Conservation (phyloP, 768 basidiomycete genomes). For the Pleurotus eryngii region DNA sequence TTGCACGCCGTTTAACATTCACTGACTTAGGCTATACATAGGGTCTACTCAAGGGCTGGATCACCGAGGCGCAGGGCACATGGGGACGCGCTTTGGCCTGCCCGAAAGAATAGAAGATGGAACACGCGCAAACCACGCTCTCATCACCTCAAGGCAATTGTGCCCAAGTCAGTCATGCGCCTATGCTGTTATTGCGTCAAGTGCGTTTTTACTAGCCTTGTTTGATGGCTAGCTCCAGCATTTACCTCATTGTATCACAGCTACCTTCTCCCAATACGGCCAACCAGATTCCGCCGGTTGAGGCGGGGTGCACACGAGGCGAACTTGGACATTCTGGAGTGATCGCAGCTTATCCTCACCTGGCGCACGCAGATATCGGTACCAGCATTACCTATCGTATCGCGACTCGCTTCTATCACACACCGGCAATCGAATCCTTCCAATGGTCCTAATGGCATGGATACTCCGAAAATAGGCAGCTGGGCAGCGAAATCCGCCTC, state of each 20-base stretch:
- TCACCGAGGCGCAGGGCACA: background rate
- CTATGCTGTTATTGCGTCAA: background rate
- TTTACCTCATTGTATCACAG: slow-evolving; percentile 5
- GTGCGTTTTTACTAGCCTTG: background rate
- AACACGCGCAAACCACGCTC: slow-evolving; percentile 3
- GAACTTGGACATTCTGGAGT: background rate
- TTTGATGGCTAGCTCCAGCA: slow-evolving; percentile 2
- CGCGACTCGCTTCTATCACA: background rate
- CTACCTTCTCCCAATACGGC: background rate
- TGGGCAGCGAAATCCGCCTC: background rate
- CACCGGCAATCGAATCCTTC: background rate
- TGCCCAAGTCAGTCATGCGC: background rate
- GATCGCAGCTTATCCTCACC: background rate
- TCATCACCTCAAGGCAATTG: slow-evolving; percentile 7
- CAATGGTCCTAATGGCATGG: background rate
- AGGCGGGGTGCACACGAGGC: slow-evolving; percentile 1
- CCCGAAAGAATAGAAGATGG: background rate
- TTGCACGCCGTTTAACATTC: background rate
- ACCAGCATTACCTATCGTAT: background rate
- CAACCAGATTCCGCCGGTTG: slow-evolving; percentile 2
- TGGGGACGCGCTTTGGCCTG: slow-evolving; percentile 5
- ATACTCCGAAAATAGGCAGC: background rate
- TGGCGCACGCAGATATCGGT: slow-evolving; percentile 7
- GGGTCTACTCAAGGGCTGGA: background rate
- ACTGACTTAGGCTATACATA: background rate